Conservation (phyloP, 2,329 filamentous ascomycete genomes). For the Harringtonia lauricola region DNA sequence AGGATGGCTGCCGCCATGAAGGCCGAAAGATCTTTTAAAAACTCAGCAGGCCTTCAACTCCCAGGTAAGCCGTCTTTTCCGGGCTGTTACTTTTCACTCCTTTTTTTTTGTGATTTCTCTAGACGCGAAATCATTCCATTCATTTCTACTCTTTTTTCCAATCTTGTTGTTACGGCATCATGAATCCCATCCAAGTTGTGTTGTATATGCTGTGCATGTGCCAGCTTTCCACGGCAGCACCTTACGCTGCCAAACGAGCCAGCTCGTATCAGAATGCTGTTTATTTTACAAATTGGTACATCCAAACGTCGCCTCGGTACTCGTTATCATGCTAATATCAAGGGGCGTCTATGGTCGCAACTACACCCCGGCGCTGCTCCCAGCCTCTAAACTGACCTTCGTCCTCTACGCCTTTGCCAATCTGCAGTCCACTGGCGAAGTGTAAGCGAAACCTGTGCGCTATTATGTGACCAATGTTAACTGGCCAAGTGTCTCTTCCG, state of each 20-base stretch:
- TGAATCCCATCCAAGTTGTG: background rate
- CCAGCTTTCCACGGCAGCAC: background rate
- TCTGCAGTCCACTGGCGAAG: constrained; percentile 57
- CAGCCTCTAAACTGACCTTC: constrained; percentile 60
- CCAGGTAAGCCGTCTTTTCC: no score
- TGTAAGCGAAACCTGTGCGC: constrained; percentile 33
- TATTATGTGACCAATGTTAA: background rate
- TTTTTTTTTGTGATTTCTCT: no score
- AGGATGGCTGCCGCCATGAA: no score
- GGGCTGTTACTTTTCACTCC: no score
- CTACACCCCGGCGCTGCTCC: constrained; percentile 61
- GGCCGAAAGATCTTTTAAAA: no score
- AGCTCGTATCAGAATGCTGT: constrained; percentile 31
- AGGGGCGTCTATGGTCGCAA: constrained; percentile 66
- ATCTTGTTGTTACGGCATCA: background rate
- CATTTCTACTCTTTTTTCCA: background rate
- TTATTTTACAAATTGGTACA: constrained; percentile 39
- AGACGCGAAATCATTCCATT: background rate
- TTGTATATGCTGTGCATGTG: background rate
- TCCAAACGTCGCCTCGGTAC: background rate
- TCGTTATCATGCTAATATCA: background rate
- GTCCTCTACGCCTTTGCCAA: constrained; percentile 78
- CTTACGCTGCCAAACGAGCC: background rate
- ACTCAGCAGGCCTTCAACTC: no score
- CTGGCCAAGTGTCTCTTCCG: constrained; percentile 17